Conservation (phyloP, 1,139 yeast genomes). For the Candida gigantensis region DNA sequence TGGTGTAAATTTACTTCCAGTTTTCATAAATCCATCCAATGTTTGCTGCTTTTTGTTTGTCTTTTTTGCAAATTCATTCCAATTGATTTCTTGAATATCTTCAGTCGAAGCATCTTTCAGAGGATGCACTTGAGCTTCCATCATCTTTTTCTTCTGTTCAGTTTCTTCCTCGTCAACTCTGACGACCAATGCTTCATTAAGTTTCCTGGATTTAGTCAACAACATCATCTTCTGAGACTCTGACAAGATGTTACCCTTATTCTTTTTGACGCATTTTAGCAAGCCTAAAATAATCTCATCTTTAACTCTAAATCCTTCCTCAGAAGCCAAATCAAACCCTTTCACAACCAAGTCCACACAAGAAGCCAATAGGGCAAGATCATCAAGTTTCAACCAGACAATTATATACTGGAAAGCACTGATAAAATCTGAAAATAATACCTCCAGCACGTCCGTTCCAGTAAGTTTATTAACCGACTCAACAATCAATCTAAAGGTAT, state of each 20-base stretch:
- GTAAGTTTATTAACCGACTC: conserved; percentile 26
- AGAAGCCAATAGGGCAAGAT: conserved; percentile 67
- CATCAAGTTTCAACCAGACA: conserved; percentile 82
- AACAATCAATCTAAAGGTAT: conserved; percentile 59
- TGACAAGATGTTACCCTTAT: conserved; percentile 63
- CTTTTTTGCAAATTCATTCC: conserved; percentile 11
- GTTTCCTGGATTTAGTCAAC: conserved; percentile 54
- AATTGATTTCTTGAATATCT: conserved; percentile 8
- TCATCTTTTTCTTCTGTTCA: conserved; percentile 20
- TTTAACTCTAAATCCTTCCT: conserved; percentile 49
- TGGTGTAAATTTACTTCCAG: conserved; percentile 37
- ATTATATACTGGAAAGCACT: conserved; percentile 61
- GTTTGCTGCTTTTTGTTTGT: conserved; percentile 39
- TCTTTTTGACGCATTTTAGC: conserved; percentile 68
- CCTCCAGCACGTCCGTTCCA: conserved; percentile 15
- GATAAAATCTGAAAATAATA: conserved; percentile 39
- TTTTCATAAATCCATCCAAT: conserved; percentile 50
- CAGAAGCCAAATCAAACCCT: conserved; percentile 64
- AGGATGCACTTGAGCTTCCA: conserved; percentile 8
- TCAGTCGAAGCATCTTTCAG: background rate
- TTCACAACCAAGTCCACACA: conserved; percentile 73
- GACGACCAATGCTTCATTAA: conserved; percentile 56
- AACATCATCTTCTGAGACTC: conserved; percentile 61
- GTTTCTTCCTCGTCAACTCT: conserved; percentile 49
- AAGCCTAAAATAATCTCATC: conserved; percentile 55